Evolutionary conservation across 2,329 filamentous ascomycete species (phyloP).

Genomic region (Teratosphaeria zuluensis): DNA sequence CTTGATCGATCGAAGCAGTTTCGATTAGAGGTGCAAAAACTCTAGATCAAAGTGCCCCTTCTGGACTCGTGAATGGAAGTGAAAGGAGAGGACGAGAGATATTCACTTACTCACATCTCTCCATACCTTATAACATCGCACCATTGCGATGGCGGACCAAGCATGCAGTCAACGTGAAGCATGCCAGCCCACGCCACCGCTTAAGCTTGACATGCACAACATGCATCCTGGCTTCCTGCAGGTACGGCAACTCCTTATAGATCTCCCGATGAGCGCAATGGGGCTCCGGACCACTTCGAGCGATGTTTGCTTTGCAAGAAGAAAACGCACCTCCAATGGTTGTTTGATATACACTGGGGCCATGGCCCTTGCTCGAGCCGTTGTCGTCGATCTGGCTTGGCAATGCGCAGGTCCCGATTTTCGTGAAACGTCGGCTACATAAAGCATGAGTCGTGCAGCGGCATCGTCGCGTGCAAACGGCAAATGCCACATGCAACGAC

Average conservation of each 20-base stretch:
- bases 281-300: neutral
- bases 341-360: neutral
- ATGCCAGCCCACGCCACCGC: neutral
- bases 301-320: neutral
- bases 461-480: neutral
- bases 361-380: neutral
- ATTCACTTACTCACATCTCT: neutral
- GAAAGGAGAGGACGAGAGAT: neutral
- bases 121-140: neutral
- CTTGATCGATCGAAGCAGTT: neutral
- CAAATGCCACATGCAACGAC: neutral
- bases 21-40: neutral
- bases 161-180: neutral
- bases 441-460: neutral
- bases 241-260: neutral
- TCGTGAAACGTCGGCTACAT: neutral
- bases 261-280: neutral
- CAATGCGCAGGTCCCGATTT: neutral
- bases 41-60: neutral
- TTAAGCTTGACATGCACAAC: neutral
- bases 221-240: neutral
- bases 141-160: neutral
- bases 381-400: neutral
- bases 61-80: neutral
- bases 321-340: neutral